Base-by-base conservation (phyloP, 805 yeast species). In the Danielia oregonensis region DNA sequence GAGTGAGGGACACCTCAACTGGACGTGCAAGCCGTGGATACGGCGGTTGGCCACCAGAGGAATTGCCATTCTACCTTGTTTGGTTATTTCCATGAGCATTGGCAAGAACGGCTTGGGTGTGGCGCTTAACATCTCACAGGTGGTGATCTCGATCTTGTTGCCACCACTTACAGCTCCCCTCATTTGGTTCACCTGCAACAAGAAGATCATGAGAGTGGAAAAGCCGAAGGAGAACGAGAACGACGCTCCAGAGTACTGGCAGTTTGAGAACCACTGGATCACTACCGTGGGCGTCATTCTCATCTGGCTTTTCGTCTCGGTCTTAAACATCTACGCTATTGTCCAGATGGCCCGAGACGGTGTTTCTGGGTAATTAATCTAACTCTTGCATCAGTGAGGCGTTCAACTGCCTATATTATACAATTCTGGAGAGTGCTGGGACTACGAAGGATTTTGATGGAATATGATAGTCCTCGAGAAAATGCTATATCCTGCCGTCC, bases 141-240 rank as follows among this genome's bases (percentile, higher is more conserved):
- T 88, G 13, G 79, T 86, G 1, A 67, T 88, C 32, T 86, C 96
- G 2, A 72, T 89, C 33, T 69, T 89, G 29, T 68, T 88, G 38
- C 96, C 96, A 7, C 82, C 88, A 44, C 70, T 86, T 28, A 77
- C 89, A 6, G 91, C 94, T 1, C 96, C 96, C 5, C 65, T 88
- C 52, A 76, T 88, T 30, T 88, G 79, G 52, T 83, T 88, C 57
- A 89, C 96, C 1, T 76, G 86, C 32, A 72, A 68, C 33, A 79
- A 76, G 49, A 56, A 72, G 10, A 73, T 82, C 30, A 88, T 89
- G 97, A 67, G 61, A 30, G 76, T 79, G 5, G 70, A 72, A 36
- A 24, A 26, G 32, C 32, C 32, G 17, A 6, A 3, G 6, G 28
- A 29, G 19, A 44, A 37, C 30, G 46, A 42, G 22, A 39, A 45